Evolutionary conservation across 495 filamentous ascomycete genomes (phyloP), one percentile per base, ranked within the genome.

Genomic region (Aspergillus taichungensis): DNA sequence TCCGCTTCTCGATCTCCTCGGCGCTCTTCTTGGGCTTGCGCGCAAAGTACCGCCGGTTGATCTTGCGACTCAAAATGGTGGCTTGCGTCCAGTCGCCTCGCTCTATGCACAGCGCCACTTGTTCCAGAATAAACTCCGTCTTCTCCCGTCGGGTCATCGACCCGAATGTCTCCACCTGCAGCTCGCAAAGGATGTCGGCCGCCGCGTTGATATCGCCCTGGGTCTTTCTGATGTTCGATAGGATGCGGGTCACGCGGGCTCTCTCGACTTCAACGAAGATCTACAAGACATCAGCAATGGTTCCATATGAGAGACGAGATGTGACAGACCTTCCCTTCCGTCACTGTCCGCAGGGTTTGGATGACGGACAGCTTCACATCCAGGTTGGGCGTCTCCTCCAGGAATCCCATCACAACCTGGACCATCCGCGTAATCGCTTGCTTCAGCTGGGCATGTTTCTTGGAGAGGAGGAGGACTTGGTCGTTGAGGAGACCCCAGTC

Each of bases 371-470:
- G 73, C 71, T 96, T 97, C 30, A 79, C 86, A 45, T 95, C 91
- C 47, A 84, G 49, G 46, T 74, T 84, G 32, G 90, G 87, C 59
- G 79, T 76, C 38, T 85, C 77, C 58, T 94, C 86, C 62, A 98
- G 68, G 63, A 95, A 96, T 37, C 68, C 74, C 87, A 98, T 94
- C 43, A 94, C 88, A 42, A 80, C 82, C 74, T 97, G 92, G 35
- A 98, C 92, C 92, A 98, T 98, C 75, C 88, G 91, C 52, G 92
- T 97, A 50, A 86, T 89, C 55, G 92, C 92, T 71, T 96, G 94
- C 66, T 96, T 96, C 67, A 98, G 90, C 71, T 98, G 92, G 55
- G 88, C 86, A 87, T 98, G 92, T 73, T 98, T 98, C 82, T 96
- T 97, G 50, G 91, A 95, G 37, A 97, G 79, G 38, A 95, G 75